Conservation (phyloP, 495 filamentous ascomycete species). For the Annulohypoxylon stygium region DNA sequence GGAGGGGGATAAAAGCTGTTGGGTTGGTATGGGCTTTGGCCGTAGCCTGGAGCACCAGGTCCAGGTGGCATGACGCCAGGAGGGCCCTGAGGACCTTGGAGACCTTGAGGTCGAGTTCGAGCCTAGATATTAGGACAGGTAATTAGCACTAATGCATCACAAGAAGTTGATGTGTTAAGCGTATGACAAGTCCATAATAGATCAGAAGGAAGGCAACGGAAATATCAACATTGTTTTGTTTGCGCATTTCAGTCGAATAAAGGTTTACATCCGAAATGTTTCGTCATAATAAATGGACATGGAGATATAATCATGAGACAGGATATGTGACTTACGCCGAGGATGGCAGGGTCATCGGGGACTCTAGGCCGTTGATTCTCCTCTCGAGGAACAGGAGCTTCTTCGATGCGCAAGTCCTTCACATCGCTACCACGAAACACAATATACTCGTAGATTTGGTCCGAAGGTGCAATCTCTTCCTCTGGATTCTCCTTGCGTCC, state of each 20-base stretch:
- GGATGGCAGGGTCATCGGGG: conserved; percentile 95
- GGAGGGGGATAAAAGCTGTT: conserved; percentile 64
- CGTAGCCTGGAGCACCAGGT: conserved; percentile 69
- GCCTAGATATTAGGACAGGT: conserved; percentile 49
- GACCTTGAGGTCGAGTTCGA: conserved; percentile 51
- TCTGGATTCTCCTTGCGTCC: conserved; percentile 80
- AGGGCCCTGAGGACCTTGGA: conserved; percentile 25
- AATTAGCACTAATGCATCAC: conserved; percentile 43
- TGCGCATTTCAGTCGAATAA: conserved; percentile 87
- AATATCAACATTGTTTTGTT: conserved; percentile 89
- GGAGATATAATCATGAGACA: background rate
- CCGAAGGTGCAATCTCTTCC: conserved; percentile 83
- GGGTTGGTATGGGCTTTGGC: conserved; percentile 62
- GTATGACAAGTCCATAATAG: conserved; percentile 35
- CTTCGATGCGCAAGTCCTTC: conserved; percentile 94
- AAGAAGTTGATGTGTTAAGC: conserved; percentile 8
- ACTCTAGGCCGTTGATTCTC: conserved; percentile 81
- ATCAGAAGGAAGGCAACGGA: conserved; percentile 99
- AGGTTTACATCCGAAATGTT: conserved; percentile 86
- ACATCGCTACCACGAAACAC: conserved; percentile 99
- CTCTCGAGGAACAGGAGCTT: conserved; percentile 72
- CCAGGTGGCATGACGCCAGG: conserved; percentile 52
- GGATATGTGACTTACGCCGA: conserved; percentile 81
- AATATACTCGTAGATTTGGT: conserved; percentile 96
- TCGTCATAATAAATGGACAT: conserved; percentile 72